Conservation (phyloP, 2,329 filamentous ascomycete genomes). For the Pseudocercospora macadamiae region DNA sequence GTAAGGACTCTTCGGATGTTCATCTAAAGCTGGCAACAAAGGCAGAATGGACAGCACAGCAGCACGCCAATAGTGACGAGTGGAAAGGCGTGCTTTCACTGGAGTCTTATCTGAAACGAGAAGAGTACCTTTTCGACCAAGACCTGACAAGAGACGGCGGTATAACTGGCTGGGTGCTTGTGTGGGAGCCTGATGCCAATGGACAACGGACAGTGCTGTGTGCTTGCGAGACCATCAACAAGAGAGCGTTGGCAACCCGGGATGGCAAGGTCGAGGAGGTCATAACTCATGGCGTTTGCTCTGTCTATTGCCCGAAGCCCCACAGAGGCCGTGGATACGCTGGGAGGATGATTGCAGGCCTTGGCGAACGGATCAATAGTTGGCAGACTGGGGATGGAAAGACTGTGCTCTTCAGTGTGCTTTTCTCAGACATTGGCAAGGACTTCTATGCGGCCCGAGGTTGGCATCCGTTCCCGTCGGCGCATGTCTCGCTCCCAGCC, state of each 20-base stretch:
- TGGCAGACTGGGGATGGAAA: slow-evolving; percentile 54
- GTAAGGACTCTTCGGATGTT: slow-evolving; percentile 54
- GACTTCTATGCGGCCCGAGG: slow-evolving; percentile 76
- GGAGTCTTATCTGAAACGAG: slow-evolving; percentile 61
- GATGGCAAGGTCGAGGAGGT: slow-evolving; percentile 57
- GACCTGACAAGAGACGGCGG: slow-evolving; percentile 58
- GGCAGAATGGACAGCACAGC: slow-evolving; percentile 56
- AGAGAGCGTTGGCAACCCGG: slow-evolving; percentile 49
- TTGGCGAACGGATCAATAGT: slow-evolving; percentile 58
- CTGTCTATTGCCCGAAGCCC: slow-evolving; percentile 71
- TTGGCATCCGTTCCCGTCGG: slow-evolving; percentile 75
- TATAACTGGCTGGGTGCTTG: slow-evolving; percentile 63
- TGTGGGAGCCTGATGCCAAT: slow-evolving; percentile 46
- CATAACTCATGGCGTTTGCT: slow-evolving; percentile 73
- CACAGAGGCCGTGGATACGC: slow-evolving; percentile 77
- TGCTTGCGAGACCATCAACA: slow-evolving; percentile 61
- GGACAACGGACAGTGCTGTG: slow-evolving; percentile 51
- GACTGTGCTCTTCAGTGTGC: slow-evolving; percentile 68
- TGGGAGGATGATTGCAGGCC: slow-evolving; percentile 70
- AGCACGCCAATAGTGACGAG: slow-evolving; percentile 57
- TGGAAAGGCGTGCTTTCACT: slow-evolving; percentile 62
- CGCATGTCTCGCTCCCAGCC: slow-evolving; percentile 68
- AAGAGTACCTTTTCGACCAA: slow-evolving; percentile 56
- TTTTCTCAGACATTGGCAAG: slow-evolving; percentile 87
- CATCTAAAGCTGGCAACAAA: slow-evolving; percentile 58